These are phyloP conservation scores for Phanerodontia chrysosporium DNA, from an alignment of 768 basidiomycete genomes.

Conservation along the genomic window DNA sequence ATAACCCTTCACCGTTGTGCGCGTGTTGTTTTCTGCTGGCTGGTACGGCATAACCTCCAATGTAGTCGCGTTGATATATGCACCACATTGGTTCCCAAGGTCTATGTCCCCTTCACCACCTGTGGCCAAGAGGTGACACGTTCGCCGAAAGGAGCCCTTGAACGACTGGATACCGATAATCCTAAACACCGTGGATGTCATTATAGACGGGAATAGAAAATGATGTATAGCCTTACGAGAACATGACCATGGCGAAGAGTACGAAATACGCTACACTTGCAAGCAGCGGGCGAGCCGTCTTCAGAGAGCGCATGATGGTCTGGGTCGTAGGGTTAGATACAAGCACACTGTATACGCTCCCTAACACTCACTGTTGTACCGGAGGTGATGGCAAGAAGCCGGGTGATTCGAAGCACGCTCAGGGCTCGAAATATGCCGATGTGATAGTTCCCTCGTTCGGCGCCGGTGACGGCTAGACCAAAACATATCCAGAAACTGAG, in stretches of 20 bases:
- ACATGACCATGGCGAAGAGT: slow-evolving; percentile 81
- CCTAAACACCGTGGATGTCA: slow-evolving; percentile 29
- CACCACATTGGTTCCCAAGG: slow-evolving; percentile 71
- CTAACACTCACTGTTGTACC: slow-evolving; percentile 79
- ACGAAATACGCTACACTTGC: slow-evolving; percentile 90
- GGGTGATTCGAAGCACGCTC: slow-evolving; percentile 77
- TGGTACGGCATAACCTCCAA: slow-evolving; percentile 43
- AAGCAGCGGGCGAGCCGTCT: slow-evolving; percentile 85
- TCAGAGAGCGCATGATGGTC: slow-evolving; percentile 90
- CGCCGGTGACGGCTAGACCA: slow-evolving; percentile 57
- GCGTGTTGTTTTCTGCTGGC: slow-evolving; percentile 31
- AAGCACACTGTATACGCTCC: too few relatives aligned
- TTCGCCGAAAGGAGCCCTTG: slow-evolving; percentile 73
- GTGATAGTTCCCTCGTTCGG: slow-evolving; percentile 66
- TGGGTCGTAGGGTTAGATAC: slow-evolving; percentile 16
- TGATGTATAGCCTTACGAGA: slow-evolving; percentile 57
- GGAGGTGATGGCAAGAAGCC: slow-evolving; percentile 81
- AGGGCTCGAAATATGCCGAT: slow-evolving; percentile 87
- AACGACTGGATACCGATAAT: slow-evolving; percentile 96
- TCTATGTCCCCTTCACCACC: slow-evolving; percentile 47
- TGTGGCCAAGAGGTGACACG: slow-evolving; percentile 52
- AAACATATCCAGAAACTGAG: slow-evolving; percentile 86
- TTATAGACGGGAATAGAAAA: neutral
- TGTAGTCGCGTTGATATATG: slow-evolving; percentile 61
- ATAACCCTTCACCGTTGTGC: slow-evolving; percentile 63